Evolutionary conservation across 108 stramenopile species (phyloP).

Genomic region (Skeletonema marinoi): DNA sequence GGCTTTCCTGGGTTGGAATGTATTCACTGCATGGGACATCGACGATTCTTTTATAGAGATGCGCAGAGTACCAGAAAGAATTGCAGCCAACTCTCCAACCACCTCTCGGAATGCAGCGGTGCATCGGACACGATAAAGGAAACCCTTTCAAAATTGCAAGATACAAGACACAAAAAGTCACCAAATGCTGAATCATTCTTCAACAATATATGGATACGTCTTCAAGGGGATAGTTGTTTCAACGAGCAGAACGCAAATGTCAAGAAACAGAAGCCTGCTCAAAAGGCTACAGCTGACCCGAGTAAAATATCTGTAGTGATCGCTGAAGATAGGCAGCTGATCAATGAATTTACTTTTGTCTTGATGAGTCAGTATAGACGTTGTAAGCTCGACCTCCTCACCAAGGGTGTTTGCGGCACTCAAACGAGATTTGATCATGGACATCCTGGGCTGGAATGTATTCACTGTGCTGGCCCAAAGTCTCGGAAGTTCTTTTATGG

Average conservation of each 20-base stretch:
- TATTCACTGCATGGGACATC: not conserved
- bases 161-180: not conserved
- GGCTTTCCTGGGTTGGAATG: not conserved
- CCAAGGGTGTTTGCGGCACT: not conserved
- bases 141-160: not conserved
- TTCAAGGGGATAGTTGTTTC: not conserved
- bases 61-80: not conserved
- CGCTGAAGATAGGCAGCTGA: not conserved
- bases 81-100: not conserved
- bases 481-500: not conserved
- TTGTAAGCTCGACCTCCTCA: not conserved
- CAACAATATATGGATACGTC: not conserved
- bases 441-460: not conserved
- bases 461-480: not conserved
- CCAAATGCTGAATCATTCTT: not conserved
- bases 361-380: not conserved
- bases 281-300: not conserved
- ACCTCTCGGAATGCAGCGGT: not conserved
- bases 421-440: not conserved
- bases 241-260: not conserved
- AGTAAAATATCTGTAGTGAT: not conserved
- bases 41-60: not conserved
- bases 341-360: not conserved
- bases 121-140: not conserved
- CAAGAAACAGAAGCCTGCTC: not conserved